A percentile compares a stretch with the other conserved stretches of the same genome.
These are phyloP conservation scores for Zancudomyces culisetae DNA, from an alignment of 371 early-diverging fungal genomes.

Conservation along the genomic window DNA sequence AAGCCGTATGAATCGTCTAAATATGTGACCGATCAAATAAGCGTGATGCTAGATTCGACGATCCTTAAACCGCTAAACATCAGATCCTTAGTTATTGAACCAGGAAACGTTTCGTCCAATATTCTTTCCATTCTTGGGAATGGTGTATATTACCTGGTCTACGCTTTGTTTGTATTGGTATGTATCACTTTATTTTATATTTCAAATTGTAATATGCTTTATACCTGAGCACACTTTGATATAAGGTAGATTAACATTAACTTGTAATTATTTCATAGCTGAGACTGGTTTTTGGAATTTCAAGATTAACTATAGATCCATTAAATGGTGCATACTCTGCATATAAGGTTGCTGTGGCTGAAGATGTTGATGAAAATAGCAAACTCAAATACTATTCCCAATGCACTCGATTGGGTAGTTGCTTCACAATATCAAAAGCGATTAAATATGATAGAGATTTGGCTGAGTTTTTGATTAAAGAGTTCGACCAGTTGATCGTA, in stretches of 20 bases:
- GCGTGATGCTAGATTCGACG: slow-evolving; percentile 25
- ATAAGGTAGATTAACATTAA: background rate
- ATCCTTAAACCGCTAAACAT: slow-evolving; percentile 8
- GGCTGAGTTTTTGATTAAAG: slow-evolving; percentile 8
- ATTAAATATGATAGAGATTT: slow-evolving; percentile 13
- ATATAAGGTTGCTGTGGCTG: slow-evolving; percentile 28
- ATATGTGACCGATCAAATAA: slow-evolving; percentile 44
- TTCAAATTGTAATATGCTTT: background rate
- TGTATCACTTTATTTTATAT: background rate
- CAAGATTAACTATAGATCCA: slow-evolving; percentile 35
- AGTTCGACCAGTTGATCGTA: slow-evolving; percentile 9
- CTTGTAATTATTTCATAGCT: slow-evolving; percentile 1
- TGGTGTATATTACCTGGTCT: slow-evolving; percentile 27
- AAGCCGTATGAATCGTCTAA: slow-evolving; percentile 64
- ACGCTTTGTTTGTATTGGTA: slow-evolving; percentile 15
- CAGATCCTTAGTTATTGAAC: slow-evolving; percentile 37
- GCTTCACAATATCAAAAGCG: slow-evolving; percentile 21
- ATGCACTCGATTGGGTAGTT: slow-evolving; percentile 21
- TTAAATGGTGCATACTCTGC: slow-evolving; percentile 32
- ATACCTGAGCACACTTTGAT: slow-evolving; percentile 1
- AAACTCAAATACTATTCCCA: slow-evolving; percentile 25
- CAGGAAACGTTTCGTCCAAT: slow-evolving; percentile 47
- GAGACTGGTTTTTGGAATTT: slow-evolving; percentile 28
- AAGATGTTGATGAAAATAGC: slow-evolving; percentile 23
- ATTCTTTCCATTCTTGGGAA: slow-evolving; percentile 27